Percentiles rank a stretch among this genome's conserved stretches.
phyloP scores from a whole-genome alignment of 352 stramenopile species.

The Hyaloperonospora brassicae region DNA sequence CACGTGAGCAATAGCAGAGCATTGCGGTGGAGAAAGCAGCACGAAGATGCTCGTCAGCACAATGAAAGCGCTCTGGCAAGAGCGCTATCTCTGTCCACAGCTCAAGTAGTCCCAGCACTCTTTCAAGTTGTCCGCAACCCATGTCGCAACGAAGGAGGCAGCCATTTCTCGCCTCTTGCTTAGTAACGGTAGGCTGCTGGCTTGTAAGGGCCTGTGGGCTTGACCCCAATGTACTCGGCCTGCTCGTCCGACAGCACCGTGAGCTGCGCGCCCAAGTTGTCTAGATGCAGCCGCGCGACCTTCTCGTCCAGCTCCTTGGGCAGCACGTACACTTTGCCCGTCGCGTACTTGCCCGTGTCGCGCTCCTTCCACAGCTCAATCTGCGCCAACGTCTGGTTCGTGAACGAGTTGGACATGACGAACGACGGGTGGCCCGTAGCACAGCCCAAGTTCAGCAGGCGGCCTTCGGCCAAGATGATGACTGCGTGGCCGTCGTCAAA shows the following conservation, averaged over 20 bases:
- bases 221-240: constrained; percentile 97
- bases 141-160: constrained; percentile 7
- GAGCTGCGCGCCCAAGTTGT: constrained; percentile 93
- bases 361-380: constrained; percentile 97
- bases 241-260: constrained; percentile 93
- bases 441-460: constrained; percentile 97
- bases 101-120: constrained; percentile 18
- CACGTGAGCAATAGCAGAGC: constrained; percentile 19
- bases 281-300: constrained; percentile 95
- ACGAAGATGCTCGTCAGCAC: constrained; percentile 24
- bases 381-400: constrained; percentile 98
- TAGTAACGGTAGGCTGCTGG: constrained; percentile 98
- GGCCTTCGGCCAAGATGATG: constrained; percentile 96
- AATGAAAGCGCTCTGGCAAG: constrained; percentile 20
- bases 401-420: constrained; percentile 99
- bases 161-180: constrained; percentile 5
- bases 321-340: constrained; percentile 96
- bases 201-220: constrained; percentile 93
- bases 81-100: constrained; percentile 16
- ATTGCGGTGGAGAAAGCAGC: constrained; percentile 28
- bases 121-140: constrained; percentile 1
- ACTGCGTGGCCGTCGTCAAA: constrained; percentile 94
- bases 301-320: constrained; percentile 98
- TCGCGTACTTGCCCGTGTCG: constrained; percentile 92
- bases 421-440: constrained; percentile 98